Conservation (phyloP, 208 protist species). For the Balamuthia mandrillaris region DNA sequence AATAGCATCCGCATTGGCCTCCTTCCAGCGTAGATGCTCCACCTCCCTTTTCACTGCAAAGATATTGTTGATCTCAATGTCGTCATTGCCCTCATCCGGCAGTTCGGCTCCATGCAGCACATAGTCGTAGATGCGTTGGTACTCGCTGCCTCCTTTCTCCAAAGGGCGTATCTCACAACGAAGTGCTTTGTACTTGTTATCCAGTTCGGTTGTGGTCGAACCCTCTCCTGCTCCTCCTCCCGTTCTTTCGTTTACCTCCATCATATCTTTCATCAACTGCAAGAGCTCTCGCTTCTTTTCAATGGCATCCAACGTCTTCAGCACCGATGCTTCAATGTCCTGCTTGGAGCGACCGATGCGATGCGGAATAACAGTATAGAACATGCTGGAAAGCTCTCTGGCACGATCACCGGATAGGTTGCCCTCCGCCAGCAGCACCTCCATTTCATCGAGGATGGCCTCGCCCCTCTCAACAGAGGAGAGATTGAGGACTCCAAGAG, state of each 20-base stretch:
- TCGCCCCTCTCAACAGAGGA: constrained; percentile 40
- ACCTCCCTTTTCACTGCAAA: not conserved
- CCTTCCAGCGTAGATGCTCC: constrained; percentile 4
- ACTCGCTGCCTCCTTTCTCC: too few relatives aligned
- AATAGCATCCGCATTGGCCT: too few relatives aligned
- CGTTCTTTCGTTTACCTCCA: constrained; percentile 1
- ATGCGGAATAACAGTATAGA: constrained; percentile 39
- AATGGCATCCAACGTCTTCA: not conserved
- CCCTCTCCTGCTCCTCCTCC: not conserved
- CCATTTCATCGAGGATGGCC: constrained; percentile 25
- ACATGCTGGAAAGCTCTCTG: not conserved
- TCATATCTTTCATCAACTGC: constrained; percentile 34
- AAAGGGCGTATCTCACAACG: not conserved
- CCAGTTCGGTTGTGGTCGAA: not conserved
- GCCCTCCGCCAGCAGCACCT: not conserved
- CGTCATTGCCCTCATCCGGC: not conserved
- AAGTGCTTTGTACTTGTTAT: constrained; percentile 11
- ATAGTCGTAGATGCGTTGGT: too few relatives aligned
- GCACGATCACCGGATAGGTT: not conserved
- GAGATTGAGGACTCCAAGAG: constrained; percentile 21
- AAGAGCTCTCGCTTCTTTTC: constrained; percentile 2
- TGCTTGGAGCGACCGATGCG: not conserved
- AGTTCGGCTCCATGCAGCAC: too few relatives aligned
- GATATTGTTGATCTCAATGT: not conserved
- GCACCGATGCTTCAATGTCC: not conserved